Conservation (phyloP, 2,329 filamentous ascomycete species). For the Chaetomiaceae sp. region DNA sequence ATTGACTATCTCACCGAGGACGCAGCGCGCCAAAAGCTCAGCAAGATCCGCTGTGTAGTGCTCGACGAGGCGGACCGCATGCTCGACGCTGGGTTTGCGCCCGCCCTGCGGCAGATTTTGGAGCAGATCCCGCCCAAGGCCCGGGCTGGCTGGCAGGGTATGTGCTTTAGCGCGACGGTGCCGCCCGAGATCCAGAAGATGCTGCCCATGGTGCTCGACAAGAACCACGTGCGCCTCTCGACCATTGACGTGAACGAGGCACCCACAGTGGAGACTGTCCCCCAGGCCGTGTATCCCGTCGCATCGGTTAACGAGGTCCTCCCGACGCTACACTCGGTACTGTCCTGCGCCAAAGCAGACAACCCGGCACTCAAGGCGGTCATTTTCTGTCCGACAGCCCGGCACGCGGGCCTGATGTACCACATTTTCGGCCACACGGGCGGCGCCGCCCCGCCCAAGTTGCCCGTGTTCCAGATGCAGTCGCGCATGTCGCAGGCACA, state of each 20-base stretch:
- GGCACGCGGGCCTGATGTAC: conserved; percentile 48
- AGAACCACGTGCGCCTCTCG: conserved; percentile 73
- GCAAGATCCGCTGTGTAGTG: conserved; percentile 69
- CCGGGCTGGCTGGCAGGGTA: conserved; percentile 61
- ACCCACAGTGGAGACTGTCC: conserved; percentile 71
- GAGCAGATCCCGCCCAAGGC: conserved; percentile 61
- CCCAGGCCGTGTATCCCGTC: conserved; percentile 65
- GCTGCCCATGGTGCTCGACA: conserved; percentile 63
- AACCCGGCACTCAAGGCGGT: conserved; percentile 72
- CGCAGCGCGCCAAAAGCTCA: conserved; percentile 61
- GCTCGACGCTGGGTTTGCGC: conserved; percentile 81
- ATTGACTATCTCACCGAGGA: conserved; percentile 72
- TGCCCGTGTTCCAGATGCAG: conserved; percentile 45
- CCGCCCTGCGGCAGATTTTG: conserved; percentile 72
- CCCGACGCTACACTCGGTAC: conserved; percentile 53
- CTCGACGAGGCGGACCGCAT: conserved; percentile 81
- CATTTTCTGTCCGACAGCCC: conserved; percentile 66
- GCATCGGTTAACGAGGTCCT: conserved; percentile 67
- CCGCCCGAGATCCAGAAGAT: conserved; percentile 73
- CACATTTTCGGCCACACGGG: conserved; percentile 38
- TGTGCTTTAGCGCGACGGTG: conserved; percentile 84
- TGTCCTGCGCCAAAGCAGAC: conserved; percentile 42
- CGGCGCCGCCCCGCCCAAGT: conserved; percentile 34
- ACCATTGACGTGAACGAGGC: conserved; percentile 71
- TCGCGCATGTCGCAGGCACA: conserved; percentile 48